Evolutionary conservation across 2,329 filamentous ascomycete species (phyloP).

Genomic region (Fusarium beomiforme): DNA sequence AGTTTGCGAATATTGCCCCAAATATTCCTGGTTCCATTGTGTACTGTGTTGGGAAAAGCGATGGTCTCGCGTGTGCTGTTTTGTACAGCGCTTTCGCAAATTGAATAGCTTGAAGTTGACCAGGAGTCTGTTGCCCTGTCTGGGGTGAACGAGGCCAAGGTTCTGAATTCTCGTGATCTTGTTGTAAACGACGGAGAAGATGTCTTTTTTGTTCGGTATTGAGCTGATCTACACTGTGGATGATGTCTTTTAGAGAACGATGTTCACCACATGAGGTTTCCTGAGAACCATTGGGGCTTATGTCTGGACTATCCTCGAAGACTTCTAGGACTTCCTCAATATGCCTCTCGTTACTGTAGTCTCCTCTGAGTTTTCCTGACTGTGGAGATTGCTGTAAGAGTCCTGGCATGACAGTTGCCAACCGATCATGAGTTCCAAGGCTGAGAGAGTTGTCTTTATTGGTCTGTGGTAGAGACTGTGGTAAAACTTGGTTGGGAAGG

Average conservation of each 20-base stretch:
- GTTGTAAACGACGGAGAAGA: conserved; percentile 36
- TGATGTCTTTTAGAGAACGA: conserved; percentile 16
- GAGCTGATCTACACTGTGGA: conserved; percentile 29
- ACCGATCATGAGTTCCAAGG: background rate
- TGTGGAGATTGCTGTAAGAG: background rate
- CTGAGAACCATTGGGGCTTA: background rate
- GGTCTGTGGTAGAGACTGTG: background rate
- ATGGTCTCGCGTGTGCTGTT: conserved; percentile 23
- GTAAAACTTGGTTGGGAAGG: background rate
- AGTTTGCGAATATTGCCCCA: conserved; percentile 50
- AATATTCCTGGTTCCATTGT: conserved; percentile 43
- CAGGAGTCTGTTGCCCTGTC: conserved; percentile 11
- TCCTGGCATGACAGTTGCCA: background rate
- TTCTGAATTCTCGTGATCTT: conserved; percentile 7
- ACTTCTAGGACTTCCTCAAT: conserved; percentile 24
- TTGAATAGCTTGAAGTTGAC: conserved; percentile 33
- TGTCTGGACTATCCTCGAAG: conserved; percentile 2
- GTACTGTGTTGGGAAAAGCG: conserved; percentile 27
- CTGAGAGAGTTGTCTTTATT: background rate
- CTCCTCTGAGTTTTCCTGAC: background rate
- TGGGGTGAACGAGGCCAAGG: background rate
- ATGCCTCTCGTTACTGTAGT: background rate
- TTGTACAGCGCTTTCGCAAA: conserved; percentile 35
- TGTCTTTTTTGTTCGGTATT: conserved; percentile 33
- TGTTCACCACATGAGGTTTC: background rate